Percentiles rank a stretch among this genome's conserved stretches.
These are phyloP conservation scores for Alternaria infectoria DNA, from an alignment of 2,329 filamentous ascomycete genomes.

Conservation along the genomic window DNA sequence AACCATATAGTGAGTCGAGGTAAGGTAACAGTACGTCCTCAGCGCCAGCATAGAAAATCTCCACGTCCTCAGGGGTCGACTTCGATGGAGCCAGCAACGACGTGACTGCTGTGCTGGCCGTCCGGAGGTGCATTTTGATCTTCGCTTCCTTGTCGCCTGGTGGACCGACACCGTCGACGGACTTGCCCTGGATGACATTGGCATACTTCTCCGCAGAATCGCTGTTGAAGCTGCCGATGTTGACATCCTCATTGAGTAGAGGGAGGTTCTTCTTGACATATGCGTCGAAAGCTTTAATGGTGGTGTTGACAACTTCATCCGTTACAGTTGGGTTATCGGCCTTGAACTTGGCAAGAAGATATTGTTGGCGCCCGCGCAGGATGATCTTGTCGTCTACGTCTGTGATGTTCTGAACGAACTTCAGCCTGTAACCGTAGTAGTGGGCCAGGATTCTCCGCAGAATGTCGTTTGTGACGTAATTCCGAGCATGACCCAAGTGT, in stretches of 20 bases:
- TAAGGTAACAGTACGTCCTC: constrained; percentile 80
- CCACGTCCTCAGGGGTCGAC: constrained; percentile 37
- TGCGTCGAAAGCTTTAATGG: constrained; percentile 59
- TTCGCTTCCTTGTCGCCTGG: constrained; percentile 83
- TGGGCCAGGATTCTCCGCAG: constrained; percentile 80
- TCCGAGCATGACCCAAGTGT: constrained; percentile 82
- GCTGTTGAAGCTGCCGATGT: constrained; percentile 56
- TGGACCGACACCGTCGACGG: constrained; percentile 58
- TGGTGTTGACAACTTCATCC: constrained; percentile 56
- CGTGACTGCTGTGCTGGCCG: constrained; percentile 60
- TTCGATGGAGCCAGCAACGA: constrained; percentile 51
- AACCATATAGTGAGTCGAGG: constrained; percentile 69
- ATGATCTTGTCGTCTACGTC: constrained; percentile 66
- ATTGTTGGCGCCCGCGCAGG: constrained; percentile 73
- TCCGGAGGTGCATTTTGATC: constrained; percentile 85
- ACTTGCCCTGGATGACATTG: constrained; percentile 61
- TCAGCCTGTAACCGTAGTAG: constrained; percentile 82
- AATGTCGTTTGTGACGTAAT: constrained; percentile 91
- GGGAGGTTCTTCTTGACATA: constrained; percentile 73
- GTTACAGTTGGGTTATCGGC: constrained; percentile 53
- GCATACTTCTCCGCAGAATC: constrained; percentile 60
- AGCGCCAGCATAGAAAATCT: constrained; percentile 63
- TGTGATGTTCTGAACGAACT: constrained; percentile 93
- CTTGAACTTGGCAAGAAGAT: constrained; percentile 75
- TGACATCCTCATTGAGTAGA: constrained; percentile 53